Evolutionary conservation across 1,284 basidiomycete species (phyloP), one percentile per base, ranked within the genome.

Genomic region (Ceratobasidium sp.): DNA sequence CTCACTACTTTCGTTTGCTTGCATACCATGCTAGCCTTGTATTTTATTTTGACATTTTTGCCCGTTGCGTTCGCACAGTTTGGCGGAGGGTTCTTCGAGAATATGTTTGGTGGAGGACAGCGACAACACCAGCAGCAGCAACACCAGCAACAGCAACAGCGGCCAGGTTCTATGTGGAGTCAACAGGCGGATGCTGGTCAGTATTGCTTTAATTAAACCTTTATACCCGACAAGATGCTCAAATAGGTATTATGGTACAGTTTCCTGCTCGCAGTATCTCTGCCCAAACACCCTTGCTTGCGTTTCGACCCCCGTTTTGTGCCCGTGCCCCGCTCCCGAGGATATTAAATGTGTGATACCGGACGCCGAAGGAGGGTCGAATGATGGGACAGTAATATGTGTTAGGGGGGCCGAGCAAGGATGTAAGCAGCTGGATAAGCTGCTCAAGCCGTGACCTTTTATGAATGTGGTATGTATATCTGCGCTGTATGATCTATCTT

Each of bases 271-370:
- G 9, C 58, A 74, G 27, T 77, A 77, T 46, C 51, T 77, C 9
- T 77, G 76, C 39, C 76, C 76, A 16, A 49, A 58, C 19, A 77
- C 76, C 11, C 74, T 77, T 13, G 76, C 62, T 16, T 77, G 76
- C 39, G 76, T 77, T 27, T 61, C 59, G 22, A 65, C 29, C 24
- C 76, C 76, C 1, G 43, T 61, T 6, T 62, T 72, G 34, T 77
- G 76, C 61, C 76, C 76, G 24, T 77, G 76, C 37, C 76, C 76
- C 11, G 63, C 56, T 29, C 48, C 76, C 16, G 74, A 77, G 54
- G 76, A 77, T 43, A 64, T 77, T 39, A 76, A 76, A 63, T 77
- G 76, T 39, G 43, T 77, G 14, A 69, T 77, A 39, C 76, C 75
- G 2, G 76, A 77, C 53, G 65, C 69, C 6, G 68, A 75, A 39